phyloP scores from a whole-genome alignment of 108 stramenopile genomes.

The Chaetoceros muelleri region DNA sequence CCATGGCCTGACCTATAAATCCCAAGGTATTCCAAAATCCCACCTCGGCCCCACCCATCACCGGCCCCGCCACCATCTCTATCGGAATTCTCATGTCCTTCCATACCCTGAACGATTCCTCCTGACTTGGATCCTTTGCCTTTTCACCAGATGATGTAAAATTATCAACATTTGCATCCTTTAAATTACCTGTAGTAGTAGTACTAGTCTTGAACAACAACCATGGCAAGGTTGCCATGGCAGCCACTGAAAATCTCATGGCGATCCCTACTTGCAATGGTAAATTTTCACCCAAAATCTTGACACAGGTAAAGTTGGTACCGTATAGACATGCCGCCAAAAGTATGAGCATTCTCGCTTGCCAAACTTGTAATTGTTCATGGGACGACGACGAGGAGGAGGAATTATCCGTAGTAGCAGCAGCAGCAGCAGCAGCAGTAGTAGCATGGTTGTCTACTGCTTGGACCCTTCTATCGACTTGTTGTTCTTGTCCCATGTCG shows the following conservation, averaged over 20 bases:
- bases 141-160: neutral
- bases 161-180: too few species aligned
- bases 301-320: conserved; percentile 36
- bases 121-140: neutral
- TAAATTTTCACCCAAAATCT: conserved; percentile 24
- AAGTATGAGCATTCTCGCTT: conserved; percentile 11
- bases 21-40: conserved; percentile 28
- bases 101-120: neutral
- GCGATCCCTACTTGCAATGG: conserved; percentile 15
- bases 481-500: too few species aligned
- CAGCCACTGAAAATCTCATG: conserved; percentile 29
- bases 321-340: conserved; percentile 30
- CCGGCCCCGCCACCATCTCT: too few species aligned
- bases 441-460: too few species aligned
- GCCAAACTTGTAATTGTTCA: too few species aligned
- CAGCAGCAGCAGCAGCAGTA: too few species aligned
- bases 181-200: too few species aligned
- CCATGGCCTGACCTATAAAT: conserved; percentile 25
- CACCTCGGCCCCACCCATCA: conserved; percentile 20
- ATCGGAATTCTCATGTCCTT: too few species aligned
- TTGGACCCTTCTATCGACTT: too few species aligned
- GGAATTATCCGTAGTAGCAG: too few species aligned
- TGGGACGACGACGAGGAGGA: too few species aligned
- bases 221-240: conserved; percentile 16
- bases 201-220: conserved; percentile 9